Conservation (phyloP, 768 basidiomycete species). For the Flagelloscypha sp. region DNA sequence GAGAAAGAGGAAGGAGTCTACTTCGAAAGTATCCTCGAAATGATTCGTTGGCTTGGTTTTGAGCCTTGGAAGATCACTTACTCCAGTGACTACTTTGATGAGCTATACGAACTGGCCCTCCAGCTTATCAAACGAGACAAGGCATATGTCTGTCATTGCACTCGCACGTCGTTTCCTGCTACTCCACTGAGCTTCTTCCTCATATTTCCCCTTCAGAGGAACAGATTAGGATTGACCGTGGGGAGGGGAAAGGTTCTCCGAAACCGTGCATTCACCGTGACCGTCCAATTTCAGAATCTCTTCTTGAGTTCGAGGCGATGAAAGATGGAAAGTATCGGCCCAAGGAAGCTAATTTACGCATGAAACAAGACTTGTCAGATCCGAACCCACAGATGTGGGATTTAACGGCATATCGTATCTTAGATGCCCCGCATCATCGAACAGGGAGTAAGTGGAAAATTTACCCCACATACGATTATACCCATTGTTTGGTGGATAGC, state of each 20-base stretch:
- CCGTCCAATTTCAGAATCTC: conserved; percentile 79
- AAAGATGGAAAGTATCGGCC: conserved; percentile 83
- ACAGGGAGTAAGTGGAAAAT: conserved; percentile 93
- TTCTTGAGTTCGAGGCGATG: conserved; percentile 88
- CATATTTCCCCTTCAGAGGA: conserved; percentile 50
- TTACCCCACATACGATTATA: conserved; percentile 98
- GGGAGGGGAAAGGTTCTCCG: conserved; percentile 75
- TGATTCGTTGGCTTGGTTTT: conserved; percentile 92
- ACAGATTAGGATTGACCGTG: conserved; percentile 83
- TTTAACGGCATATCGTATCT: conserved; percentile 89
- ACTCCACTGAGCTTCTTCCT: conserved; percentile 4
- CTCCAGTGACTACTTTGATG: conserved; percentile 93
- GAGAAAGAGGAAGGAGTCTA: conserved; percentile 95
- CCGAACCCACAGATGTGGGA: conserved; percentile 99
- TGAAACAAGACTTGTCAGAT: conserved; percentile 93
- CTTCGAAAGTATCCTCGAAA: conserved; percentile 95
- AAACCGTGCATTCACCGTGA: conserved; percentile 80
- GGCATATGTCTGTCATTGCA: conserved; percentile 94
- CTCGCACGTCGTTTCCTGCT: conserved; percentile 49
- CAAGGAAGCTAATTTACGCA: conserved; percentile 87
- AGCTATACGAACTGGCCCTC: conserved; percentile 78
- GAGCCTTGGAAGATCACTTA: conserved; percentile 99
- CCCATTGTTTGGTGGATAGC: conserved; percentile 96
- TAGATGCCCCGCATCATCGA: conserved; percentile 86
- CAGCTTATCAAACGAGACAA: conserved; percentile 85